These are phyloP conservation scores for Rhododendron griersonianum DNA, from an alignment of 148 eudicot species.

Conservation along the genomic window DNA sequence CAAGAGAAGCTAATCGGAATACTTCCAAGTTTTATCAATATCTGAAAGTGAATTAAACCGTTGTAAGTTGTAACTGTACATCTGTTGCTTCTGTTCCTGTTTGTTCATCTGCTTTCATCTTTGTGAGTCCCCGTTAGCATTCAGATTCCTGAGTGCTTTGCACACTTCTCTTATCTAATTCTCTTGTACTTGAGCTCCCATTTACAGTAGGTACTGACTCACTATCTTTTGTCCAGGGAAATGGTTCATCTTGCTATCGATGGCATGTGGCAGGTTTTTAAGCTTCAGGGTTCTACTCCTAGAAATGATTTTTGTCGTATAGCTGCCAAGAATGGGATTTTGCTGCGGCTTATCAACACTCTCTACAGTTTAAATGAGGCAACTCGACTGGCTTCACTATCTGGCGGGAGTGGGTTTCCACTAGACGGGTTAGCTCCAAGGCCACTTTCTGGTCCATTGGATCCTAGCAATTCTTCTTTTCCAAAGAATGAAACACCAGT, in stretches of 20 bases:
- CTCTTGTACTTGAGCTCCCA: background rate
- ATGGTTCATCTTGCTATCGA: conserved; percentile 99
- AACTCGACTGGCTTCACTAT: conserved; percentile 71
- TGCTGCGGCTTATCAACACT: conserved; percentile 83
- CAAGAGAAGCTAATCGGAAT: no score
- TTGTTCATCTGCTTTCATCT: no score
- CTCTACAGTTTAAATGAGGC: conserved; percentile 94
- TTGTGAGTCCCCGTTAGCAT: no score
- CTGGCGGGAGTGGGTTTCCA: conserved; percentile 59
- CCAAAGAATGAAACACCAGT: conserved; percentile 41
- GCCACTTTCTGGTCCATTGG: conserved; percentile 74
- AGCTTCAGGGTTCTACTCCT: conserved; percentile 89
- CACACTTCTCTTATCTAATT: background rate
- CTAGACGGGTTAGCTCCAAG: conserved; percentile 55
- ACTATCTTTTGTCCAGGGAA: conserved; percentile 55
- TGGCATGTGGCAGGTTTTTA: conserved; percentile 99
- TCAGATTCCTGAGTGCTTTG: background rate
- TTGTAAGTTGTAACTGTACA: no score
- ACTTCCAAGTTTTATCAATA: no score
- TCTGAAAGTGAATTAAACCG: no score
- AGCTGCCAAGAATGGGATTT: conserved; percentile 89
- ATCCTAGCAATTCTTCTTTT: conserved; percentile 54
- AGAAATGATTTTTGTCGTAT: conserved; percentile 93
- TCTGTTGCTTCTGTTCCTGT: no score
- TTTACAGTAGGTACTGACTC: conserved; percentile 8